Evolutionary conservation across 2,329 filamentous ascomycete species (phyloP), one percentile per base, ranked within the genome.

Genomic region (Scortechinia acanthostroma): DNA sequence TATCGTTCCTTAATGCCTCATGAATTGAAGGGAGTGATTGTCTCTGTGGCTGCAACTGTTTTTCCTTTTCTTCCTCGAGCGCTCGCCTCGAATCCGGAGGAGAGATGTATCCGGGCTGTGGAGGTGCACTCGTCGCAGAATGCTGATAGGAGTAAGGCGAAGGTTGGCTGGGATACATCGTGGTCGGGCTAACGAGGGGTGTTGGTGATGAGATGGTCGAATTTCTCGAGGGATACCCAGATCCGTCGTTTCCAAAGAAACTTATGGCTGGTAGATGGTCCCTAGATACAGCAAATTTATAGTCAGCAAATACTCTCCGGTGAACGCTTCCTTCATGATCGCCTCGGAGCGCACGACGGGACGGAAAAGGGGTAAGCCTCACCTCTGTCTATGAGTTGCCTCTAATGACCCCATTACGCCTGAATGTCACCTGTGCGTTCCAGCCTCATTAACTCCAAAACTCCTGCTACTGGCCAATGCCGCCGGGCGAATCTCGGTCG

Each of bases 11-110:
- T 45, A 84, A 61, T 17, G 79, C 80, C 58, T 84, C 80, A 49
- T 80, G 77, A 49, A 84, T 82, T 2, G 80, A 83, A 13, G 80
- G 69, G 13, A 73, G 55, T 4, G 67, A 70, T 45, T 70, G 66
- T 48, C 63, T 52, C 45, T 70, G 66, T 48, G 62, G 52, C 35
- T 10, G 17, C 37, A 21, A 42, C 35, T 51, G 57, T 44, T 61
- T 63, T 21, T 66, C 66, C 50, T 64, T 69, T 44, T 71, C 66
- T 17, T 68, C 62, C 22, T 68, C 62, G 5, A 62, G 56, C 4
- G 59, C 57, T 25, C 63, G 59, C 47, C 66, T 61, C 42, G 62
- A 58, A 47, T 67, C 63, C n/a, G 66, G 56, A n/a, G 66, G 63
- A 42, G 66, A 69, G 42, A 64, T 59, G 46, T 69, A 68, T 3